Evolutionary conservation across 1,284 basidiomycete species (phyloP).

Genomic region (Volvariella volvacea): DNA sequence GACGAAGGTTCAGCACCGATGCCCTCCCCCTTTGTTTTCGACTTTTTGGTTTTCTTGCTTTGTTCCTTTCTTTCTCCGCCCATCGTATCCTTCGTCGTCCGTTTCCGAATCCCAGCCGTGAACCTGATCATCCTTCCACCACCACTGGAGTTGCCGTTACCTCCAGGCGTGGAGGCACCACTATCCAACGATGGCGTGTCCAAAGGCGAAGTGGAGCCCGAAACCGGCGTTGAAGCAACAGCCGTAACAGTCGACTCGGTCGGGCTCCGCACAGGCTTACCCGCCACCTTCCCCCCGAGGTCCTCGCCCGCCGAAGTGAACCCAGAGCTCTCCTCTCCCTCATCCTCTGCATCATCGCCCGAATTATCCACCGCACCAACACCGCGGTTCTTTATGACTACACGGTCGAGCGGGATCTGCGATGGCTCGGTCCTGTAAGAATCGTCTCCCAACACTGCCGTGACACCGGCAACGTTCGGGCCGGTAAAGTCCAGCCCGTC

Average conservation of each 20-base stretch:
- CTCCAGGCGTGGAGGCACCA: no score
- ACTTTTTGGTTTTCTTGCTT: slow-evolving; percentile 2
- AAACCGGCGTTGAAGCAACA: no score
- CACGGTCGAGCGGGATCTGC: slow-evolving; percentile 34
- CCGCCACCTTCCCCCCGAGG: neutral
- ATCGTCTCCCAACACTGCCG: slow-evolving; percentile 14
- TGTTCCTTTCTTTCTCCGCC: slow-evolving; percentile 8
- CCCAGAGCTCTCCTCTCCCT: slow-evolving; percentile 18
- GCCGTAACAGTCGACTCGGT: neutral
- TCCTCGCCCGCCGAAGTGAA: slow-evolving; percentile 9
- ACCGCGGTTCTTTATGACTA: slow-evolving; percentile 13
- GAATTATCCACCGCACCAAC: slow-evolving; percentile 8
- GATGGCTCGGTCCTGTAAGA: slow-evolving; percentile 36
- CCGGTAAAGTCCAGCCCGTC: slow-evolving; percentile 64
- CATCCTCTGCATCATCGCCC: slow-evolving; percentile 20
- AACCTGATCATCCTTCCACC: neutral
- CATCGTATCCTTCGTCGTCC: slow-evolving; percentile 16
- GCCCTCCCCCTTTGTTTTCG: neutral
- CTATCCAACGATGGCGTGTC: no score
- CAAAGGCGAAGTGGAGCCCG: no score
- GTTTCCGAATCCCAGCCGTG: slow-evolving; percentile 9
- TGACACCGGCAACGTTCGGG: slow-evolving; percentile 21
- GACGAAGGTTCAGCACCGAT: neutral
- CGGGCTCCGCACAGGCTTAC: neutral
- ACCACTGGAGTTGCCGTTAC: neutral